These are phyloP conservation scores for Chaetomium olivaceum DNA, from an alignment of 2,329 filamentous ascomycete genomes.

Conservation along the genomic window DNA sequence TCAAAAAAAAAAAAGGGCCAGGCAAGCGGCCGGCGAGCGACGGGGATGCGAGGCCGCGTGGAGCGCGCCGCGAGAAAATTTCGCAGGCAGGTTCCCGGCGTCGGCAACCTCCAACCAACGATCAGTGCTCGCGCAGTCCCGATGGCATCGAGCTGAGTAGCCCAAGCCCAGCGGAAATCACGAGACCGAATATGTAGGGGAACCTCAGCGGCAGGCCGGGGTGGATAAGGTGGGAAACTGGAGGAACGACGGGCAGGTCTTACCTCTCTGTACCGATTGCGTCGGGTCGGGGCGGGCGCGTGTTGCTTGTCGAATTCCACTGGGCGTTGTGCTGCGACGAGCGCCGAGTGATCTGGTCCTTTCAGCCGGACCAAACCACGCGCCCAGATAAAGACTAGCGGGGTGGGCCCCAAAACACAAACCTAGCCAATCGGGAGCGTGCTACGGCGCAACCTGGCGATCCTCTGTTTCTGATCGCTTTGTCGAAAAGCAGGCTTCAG, in stretches of 20 bases:
- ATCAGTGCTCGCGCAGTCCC: constrained; percentile 32
- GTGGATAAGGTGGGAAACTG: constrained; percentile 36
- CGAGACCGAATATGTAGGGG: constrained; percentile 33
- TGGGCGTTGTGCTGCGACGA: constrained; percentile 31
- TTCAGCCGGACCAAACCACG: constrained; percentile 30
- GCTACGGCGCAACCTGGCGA: constrained; percentile 5
- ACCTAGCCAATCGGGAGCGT: constrained; percentile 22
- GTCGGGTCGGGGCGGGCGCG: constrained; percentile 28
- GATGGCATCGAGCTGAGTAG: constrained; percentile 33
- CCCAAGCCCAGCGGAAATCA: constrained; percentile 33
- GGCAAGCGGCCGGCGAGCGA: constrained; percentile 15
- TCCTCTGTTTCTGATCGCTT: background rate
- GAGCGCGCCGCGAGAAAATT: constrained; percentile 33
- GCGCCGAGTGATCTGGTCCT: constrained; percentile 30
- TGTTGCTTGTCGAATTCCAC: constrained; percentile 34
- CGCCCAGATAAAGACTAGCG: constrained; percentile 27
- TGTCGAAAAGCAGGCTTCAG: background rate
- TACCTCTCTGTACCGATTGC: constrained; percentile 37
- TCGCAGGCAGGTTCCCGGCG: constrained; percentile 30
- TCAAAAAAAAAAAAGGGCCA: constrained; percentile 7
- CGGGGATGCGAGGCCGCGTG: constrained; percentile 25
- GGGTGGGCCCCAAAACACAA: constrained; percentile 20
- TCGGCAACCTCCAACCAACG: constrained; percentile 30
- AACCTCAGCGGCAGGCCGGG: constrained; percentile 36
- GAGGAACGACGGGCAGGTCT: constrained; percentile 37